Evolutionary conservation across 768 basidiomycete genomes (phyloP), one percentile per base, ranked within the genome.

Genomic region (Cytidiella melzeri): DNA sequence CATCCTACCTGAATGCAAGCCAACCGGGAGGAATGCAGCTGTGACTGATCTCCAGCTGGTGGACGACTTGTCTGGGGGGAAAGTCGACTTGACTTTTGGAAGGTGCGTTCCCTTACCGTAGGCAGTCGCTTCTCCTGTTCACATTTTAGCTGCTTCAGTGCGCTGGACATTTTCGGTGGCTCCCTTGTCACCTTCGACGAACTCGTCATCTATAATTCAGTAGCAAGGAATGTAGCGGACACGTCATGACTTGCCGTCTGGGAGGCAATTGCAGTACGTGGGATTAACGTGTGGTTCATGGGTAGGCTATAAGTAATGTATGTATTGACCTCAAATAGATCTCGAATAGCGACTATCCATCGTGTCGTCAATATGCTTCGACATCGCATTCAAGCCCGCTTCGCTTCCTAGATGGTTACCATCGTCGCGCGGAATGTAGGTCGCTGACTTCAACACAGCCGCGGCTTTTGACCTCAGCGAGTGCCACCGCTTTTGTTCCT

Each of bases 21-120:
- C n/a, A n/a, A n/a, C n/a, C n/a, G n/a, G n/a, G n/a, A n/a, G n/a
- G n/a, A n/a, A n/a, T n/a, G 43, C 7, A 94, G 94, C 85, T 49
- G 71, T 94, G 45, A 72, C 74, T 7, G 95, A 98, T 65, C 73
- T 98, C 24, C 76, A 77, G 34, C 75, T 88, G 3, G 94, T 99
- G 4, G 74, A 95, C 57, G 65, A 66, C 4, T 74, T 98, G 3
- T 95, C 92, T 3, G 64, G 65, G 15, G 96, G 96, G 15, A 83
- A 77, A 43, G 91, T 98, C 13, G 89, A 92, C 62, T 66, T 94
- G 56, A 94, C 91, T 6, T 94, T 78, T 58, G 91, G 91, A 55
- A 90, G 87, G 84, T 86, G 51, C 24, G 63, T 12, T n/a, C n/a
- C n/a, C n/a, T n/a, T n/a, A 19, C 13, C 3, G 21, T 38, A 30